Conservation (phyloP, 371 early-diverging fungal genomes). For the Syncephalis fuscata region DNA sequence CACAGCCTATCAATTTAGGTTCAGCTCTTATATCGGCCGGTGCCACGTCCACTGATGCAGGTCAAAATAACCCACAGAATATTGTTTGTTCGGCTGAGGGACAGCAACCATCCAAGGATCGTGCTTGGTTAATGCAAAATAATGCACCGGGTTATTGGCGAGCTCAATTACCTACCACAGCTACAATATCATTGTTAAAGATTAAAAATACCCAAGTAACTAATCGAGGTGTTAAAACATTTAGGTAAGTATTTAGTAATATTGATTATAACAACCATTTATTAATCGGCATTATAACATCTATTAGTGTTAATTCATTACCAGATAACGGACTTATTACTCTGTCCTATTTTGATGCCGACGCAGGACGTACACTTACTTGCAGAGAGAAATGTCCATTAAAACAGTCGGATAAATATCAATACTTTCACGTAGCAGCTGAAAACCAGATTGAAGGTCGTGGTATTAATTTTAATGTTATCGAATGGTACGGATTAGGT, state of each 20-base stretch:
- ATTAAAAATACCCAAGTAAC: slow-evolving; percentile 36
- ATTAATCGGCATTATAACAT: background rate
- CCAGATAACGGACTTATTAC: slow-evolving; percentile 23
- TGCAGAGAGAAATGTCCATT: slow-evolving; percentile 46
- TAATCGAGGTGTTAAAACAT: slow-evolving; percentile 45
- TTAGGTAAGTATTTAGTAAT: slow-evolving; percentile 19
- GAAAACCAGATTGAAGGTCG: slow-evolving; percentile 1
- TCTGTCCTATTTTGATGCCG: slow-evolving; percentile 44
- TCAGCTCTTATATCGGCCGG: slow-evolving; percentile 3
- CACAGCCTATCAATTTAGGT: background rate
- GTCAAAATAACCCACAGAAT: slow-evolving; percentile 22
- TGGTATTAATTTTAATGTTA: slow-evolving; percentile 41
- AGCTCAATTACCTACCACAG: slow-evolving; percentile 27
- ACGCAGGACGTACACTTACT: slow-evolving; percentile 13
- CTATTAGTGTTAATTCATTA: slow-evolving; percentile 18
- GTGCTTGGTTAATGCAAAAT: slow-evolving; percentile 48
- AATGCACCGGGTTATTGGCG: slow-evolving; percentile 44
- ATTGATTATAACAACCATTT: background rate
- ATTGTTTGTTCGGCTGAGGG: slow-evolving; percentile 23
- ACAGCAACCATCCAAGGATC: slow-evolving; percentile 13
- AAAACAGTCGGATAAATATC: background rate
- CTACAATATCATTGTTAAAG: slow-evolving; percentile 47
- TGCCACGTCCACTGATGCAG: slow-evolving; percentile 2
- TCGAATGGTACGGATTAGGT: slow-evolving; percentile 54
- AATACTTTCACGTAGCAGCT: slow-evolving; percentile 3